phyloP scores from a whole-genome alignment of 768 basidiomycete genomes.

The Podaxis mareebaensis region DNA sequence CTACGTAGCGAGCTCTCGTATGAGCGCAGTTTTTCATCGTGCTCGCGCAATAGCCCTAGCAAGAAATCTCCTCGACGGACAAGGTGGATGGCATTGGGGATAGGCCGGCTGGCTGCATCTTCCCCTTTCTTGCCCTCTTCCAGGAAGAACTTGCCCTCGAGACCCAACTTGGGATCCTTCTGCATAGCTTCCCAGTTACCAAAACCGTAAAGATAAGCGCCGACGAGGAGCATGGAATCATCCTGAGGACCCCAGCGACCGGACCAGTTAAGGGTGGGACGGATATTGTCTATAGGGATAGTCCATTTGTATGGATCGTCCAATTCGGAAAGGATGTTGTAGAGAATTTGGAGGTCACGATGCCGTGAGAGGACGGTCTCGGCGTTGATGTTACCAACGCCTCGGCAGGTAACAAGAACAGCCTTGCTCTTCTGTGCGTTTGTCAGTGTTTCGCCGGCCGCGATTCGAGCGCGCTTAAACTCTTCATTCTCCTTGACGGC shows the following conservation, averaged over 20 bases:
- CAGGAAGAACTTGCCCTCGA: slow-evolving; percentile 95
- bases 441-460: slow-evolving; percentile 84
- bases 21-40: slow-evolving; percentile 88
- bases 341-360: slow-evolving; percentile 86
- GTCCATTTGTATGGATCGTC: slow-evolving; percentile 81
- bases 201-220: slow-evolving; percentile 91
- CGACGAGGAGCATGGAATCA: slow-evolving; percentile 93
- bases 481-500: slow-evolving; percentile 86
- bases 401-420: slow-evolving; percentile 87
- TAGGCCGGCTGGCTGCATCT: slow-evolving; percentile 80
- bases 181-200: slow-evolving; percentile 97
- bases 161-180: slow-evolving; percentile 79
- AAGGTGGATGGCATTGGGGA: slow-evolving; percentile 97
- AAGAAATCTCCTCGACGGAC: slow-evolving; percentile 97
- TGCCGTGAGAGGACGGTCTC: slow-evolving; percentile 92
- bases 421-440: slow-evolving; percentile 98
- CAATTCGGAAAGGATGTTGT: slow-evolving; percentile 70
- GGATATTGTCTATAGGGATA: slow-evolving; percentile 90
- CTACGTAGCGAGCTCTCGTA: slow-evolving; percentile 79
- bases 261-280: slow-evolving; percentile 94
- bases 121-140: slow-evolving; percentile 97
- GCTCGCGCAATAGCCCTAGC: slow-evolving; percentile 77
- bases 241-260: slow-evolving; percentile 92
- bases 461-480: slow-evolving; percentile 72
- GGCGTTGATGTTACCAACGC: slow-evolving; percentile 93